Percentiles rank a stretch among this genome's conserved stretches.
Evolutionary conservation across 768 basidiomycete species (phyloP).

Genomic region (Collybia mongolica): DNA sequence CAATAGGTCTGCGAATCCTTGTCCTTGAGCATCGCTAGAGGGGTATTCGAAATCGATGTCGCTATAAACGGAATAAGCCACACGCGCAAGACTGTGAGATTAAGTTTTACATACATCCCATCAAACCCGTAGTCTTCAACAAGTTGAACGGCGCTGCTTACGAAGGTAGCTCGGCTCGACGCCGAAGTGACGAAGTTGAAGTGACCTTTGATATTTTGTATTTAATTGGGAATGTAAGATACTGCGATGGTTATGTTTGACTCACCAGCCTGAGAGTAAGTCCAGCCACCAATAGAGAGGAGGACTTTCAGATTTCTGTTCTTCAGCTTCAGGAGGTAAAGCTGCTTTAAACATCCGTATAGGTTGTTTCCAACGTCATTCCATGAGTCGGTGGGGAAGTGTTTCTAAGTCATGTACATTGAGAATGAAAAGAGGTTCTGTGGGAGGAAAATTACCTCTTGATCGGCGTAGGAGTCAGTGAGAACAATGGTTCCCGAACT

Average conservation of each 20-base stretch:
- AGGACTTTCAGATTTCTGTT: constrained; percentile 54
- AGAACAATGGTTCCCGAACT: constrained; percentile 60
- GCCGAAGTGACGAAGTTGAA: constrained; percentile 62
- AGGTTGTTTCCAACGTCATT: constrained; percentile 72
- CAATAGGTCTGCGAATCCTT: constrained; percentile 65
- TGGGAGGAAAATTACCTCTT: constrained; percentile 39
- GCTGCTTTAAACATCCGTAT: constrained; percentile 81
- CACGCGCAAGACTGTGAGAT: background rate
- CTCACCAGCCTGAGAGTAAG: constrained; percentile 61
- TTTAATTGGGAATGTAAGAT: background rate
- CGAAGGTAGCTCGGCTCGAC: constrained; percentile 53
- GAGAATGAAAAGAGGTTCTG: background rate
- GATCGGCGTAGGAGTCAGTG: constrained; percentile 75
- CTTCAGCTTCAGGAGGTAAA: constrained; percentile 58
- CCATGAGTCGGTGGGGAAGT: constrained; percentile 73
- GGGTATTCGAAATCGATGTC: constrained; percentile 85
- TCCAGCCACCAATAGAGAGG: constrained; percentile 62
- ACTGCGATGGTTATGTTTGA: background rate
- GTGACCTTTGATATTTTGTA: constrained; percentile 38
- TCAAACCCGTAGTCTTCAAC: constrained; percentile 80
- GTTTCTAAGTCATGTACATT: constrained; percentile 48
- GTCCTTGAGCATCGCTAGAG: constrained; percentile 51
- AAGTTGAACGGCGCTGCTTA: constrained; percentile 57
- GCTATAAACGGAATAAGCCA: constrained; percentile 25
- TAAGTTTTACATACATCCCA: constrained; percentile 51